Conservation (phyloP, 169 alveolate genomes). For the Plasmodium reichenowi region DNA sequence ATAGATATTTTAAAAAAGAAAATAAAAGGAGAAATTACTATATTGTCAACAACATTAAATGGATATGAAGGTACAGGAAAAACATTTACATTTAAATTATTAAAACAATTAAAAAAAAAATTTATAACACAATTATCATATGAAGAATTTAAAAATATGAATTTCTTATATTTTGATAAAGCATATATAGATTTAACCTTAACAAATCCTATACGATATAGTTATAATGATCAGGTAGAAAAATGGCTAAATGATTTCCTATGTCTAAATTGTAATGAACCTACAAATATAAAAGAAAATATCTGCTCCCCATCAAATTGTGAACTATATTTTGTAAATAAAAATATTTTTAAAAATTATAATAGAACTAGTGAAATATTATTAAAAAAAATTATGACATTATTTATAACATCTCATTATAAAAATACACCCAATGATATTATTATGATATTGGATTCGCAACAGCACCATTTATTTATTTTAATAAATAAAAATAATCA, state of each 20-base stretch:
- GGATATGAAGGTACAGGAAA: constrained; percentile 99
- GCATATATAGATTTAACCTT: constrained; percentile 76
- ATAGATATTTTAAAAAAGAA: constrained; percentile 95
- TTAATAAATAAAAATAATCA: constrained; percentile 83
- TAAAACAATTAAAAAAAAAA: constrained; percentile 89
- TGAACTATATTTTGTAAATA: constrained; percentile 95
- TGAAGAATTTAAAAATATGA: constrained; percentile 46
- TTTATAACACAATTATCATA: constrained; percentile 68
- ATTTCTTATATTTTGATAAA: constrained; percentile 48
- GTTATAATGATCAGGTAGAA: constrained; percentile 97
- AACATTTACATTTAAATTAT: constrained; percentile 96
- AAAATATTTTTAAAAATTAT: constrained; percentile 98
- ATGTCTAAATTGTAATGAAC: constrained; percentile 96
- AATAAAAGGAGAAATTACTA: constrained; percentile 94
- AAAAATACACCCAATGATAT: constrained; percentile 99
- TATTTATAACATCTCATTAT: constrained; percentile 98
- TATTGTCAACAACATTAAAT: constrained; percentile 98
- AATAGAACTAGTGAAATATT: constrained; percentile 97
- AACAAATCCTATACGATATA: constrained; percentile 98
- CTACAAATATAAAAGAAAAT: constrained; percentile 88
- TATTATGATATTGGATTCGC: constrained; percentile 99
- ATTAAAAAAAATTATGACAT: constrained; percentile 94
- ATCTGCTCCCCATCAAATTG: constrained; percentile 95
- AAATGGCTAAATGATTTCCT: constrained; percentile 96
- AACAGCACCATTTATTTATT: constrained; percentile 97